Percentiles rank a stretch among this genome's conserved stretches.
These are phyloP conservation scores for Aquilaria agallochum DNA, from an alignment of 441 rosid species.

Conservation along the genomic window DNA sequence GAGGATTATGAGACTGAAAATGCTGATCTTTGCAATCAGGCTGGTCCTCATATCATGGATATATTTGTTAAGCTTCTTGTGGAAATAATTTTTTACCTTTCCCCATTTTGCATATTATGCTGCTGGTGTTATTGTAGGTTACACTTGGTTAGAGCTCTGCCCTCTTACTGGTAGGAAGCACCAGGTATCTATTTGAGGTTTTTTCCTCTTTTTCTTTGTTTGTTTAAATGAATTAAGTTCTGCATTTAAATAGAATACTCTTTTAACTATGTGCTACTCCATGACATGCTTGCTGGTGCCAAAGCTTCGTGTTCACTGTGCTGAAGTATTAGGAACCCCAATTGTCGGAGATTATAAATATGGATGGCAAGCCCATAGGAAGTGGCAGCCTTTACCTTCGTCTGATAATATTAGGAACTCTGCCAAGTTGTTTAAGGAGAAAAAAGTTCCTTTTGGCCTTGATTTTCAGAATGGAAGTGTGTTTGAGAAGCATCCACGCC, in stretches of 20 bases:
- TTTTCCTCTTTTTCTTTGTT: conserved; percentile 2
- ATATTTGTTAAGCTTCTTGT: not conserved
- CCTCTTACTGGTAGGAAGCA: conserved; percentile 97
- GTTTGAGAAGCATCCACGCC: conserved; percentile 55
- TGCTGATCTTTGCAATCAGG: conserved; percentile 15
- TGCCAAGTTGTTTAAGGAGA: conserved; percentile 18
- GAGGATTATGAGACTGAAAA: conserved; percentile 24
- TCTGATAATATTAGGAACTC: conserved; percentile 18
- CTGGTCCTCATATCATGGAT: conserved; percentile 12
- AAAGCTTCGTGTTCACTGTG: conserved; percentile 95
- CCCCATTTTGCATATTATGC: conserved; percentile 1
- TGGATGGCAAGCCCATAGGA: conserved; percentile 81
- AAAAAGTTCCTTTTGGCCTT: conserved; percentile 52
- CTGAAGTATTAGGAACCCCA: conserved; percentile 88
- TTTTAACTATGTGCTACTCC: conserved; percentile 3
- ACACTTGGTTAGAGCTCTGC: conserved; percentile 80
- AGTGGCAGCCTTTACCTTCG: conserved; percentile 29
- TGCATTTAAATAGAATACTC: not conserved
- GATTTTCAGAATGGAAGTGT: conserved; percentile 73
- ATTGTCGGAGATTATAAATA: conserved; percentile 92
- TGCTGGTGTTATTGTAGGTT: conserved; percentile 44
- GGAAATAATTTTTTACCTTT: too few species aligned
- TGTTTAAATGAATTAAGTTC: not conserved
- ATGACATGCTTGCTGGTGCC: not conserved
- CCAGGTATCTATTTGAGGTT: conserved; percentile 49